A percentile compares a stretch with the other conserved stretches of the same genome.
These are phyloP conservation scores for Casaregolazyma lundiana DNA, from an alignment of 1,139 yeast species.

Conservation along the genomic window DNA sequence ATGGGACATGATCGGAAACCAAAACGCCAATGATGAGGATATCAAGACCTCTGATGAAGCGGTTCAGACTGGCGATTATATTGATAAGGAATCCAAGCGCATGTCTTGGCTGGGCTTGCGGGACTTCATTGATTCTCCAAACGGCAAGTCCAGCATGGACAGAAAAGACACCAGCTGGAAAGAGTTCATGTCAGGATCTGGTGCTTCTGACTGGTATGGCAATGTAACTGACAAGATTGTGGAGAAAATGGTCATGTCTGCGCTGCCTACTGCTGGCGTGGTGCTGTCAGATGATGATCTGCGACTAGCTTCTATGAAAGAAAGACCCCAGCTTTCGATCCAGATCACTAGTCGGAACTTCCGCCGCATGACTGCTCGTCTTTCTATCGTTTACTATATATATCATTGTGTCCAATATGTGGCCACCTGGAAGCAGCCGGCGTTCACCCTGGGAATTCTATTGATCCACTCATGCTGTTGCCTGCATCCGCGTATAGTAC, in stretches of 20 bases:
- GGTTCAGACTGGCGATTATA: background rate
- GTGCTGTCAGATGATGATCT: constrained; percentile 33
- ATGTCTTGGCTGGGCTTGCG: constrained; percentile 4
- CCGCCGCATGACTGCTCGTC: constrained; percentile 58
- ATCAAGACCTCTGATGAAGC: constrained; percentile 3
- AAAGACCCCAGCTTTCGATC: constrained; percentile 65
- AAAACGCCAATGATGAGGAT: background rate
- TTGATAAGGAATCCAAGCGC: background rate
- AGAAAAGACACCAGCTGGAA: constrained; percentile 4
- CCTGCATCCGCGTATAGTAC: constrained; percentile 56
- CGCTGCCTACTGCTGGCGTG: constrained; percentile 58
- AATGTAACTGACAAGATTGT: constrained; percentile 56
- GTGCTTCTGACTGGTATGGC: constrained; percentile 10
- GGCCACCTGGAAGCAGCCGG: constrained; percentile 61
- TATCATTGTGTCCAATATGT: constrained; percentile 47
- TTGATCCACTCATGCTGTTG: constrained; percentile 54
- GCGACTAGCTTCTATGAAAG: constrained; percentile 54
- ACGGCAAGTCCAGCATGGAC: background rate
- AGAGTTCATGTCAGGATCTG: constrained; percentile 6
- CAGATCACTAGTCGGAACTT: constrained; percentile 67
- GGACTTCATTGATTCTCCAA: constrained; percentile 4
- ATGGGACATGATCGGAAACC: constrained; percentile 10
- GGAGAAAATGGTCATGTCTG: constrained; percentile 64
- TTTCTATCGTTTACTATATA: constrained; percentile 46
- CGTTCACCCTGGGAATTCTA: constrained; percentile 56